These are phyloP conservation scores for Laetiporus sulphureus DNA, from an alignment of 1,284 basidiomycete species.

Conservation along the genomic window DNA sequence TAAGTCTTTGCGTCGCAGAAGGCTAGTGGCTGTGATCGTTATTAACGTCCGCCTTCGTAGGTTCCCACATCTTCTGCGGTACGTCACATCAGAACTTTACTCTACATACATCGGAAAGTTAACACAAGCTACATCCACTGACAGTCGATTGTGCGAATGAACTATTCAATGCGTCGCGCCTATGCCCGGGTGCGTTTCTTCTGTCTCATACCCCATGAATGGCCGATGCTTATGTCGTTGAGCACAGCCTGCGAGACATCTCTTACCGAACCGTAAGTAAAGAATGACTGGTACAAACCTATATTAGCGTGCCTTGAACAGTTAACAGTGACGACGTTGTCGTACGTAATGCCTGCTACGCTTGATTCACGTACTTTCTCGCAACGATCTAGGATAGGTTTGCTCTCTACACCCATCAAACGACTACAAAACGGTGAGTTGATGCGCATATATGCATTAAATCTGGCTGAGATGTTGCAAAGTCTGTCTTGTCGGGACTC, in stretches of 20 bases:
- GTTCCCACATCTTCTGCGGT: constrained; percentile 83
- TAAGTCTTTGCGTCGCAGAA: too few species aligned
- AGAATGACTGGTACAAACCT: constrained; percentile 1
- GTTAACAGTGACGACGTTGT: constrained; percentile 71
- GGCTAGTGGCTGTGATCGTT: too few species aligned
- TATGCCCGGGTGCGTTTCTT: constrained; percentile 57
- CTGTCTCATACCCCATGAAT: neutral
- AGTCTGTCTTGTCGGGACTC: constrained; percentile 82
- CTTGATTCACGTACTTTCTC: neutral
- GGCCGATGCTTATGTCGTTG: neutral
- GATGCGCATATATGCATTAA: constrained; percentile 19
- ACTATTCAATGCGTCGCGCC: constrained; percentile 64
- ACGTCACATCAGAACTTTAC: constrained; percentile 23
- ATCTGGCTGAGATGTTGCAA: constrained; percentile 5
- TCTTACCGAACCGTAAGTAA: constrained; percentile 65
- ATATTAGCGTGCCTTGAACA: neutral
- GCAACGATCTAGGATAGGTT: constrained; percentile 36
- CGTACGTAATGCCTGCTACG: constrained; percentile 33
- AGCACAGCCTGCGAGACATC: constrained; percentile 68
- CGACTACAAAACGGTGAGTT: constrained; percentile 72
- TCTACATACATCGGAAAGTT: neutral
- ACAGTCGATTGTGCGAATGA: constrained; percentile 80
- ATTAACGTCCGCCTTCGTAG: too few species aligned
- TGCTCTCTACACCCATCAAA: constrained; percentile 76
- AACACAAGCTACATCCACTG: neutral